phyloP scores from a whole-genome alignment of 306 rosid species.

The Delonix regia region DNA sequence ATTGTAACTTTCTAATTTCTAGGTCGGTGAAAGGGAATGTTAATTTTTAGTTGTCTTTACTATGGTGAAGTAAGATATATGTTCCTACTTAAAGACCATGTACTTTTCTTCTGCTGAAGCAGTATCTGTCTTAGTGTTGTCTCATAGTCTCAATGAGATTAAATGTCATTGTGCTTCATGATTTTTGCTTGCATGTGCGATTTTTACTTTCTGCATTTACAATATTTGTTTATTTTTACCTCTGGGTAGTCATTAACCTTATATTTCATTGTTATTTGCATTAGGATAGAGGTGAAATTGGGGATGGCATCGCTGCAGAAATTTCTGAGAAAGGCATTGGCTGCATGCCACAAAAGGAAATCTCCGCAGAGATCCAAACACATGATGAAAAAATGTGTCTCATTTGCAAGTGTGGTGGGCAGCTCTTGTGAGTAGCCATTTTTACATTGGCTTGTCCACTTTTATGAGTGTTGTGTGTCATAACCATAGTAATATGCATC shows the following conservation, averaged over 20 bases:
- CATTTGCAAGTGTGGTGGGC: slow-evolving; percentile 66
- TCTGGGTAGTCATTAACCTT: slow-evolving; percentile 25
- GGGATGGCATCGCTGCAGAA: slow-evolving; percentile 32
- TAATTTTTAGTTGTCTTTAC: neutral
- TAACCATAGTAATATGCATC: neutral
- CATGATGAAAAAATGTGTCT: slow-evolving; percentile 54
- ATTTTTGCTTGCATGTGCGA: neutral
- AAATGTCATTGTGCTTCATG: neutral
- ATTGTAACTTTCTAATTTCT: neutral
- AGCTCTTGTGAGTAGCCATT: slow-evolving; percentile 73
- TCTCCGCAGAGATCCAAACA: slow-evolving; percentile 35
- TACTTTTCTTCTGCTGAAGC: neutral
- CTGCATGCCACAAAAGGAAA: slow-evolving; percentile 49
- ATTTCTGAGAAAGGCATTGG: slow-evolving; percentile 33
- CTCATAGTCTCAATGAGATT: neutral
- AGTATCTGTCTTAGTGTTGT: neutral
- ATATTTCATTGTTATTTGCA: slow-evolving; percentile 43
- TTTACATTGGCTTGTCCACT: slow-evolving; percentile 35
- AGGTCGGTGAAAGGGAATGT: neutral
- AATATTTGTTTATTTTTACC: slow-evolving; percentile 11
- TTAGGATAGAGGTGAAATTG: slow-evolving; percentile 58
- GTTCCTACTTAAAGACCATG: neutral
- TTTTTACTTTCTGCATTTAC: neutral
- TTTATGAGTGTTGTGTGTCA: slow-evolving; percentile 21
- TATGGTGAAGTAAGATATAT: neutral